These are phyloP conservation scores for Prunus padus DNA, from an alignment of 306 rosid genomes.

Conservation along the genomic window DNA sequence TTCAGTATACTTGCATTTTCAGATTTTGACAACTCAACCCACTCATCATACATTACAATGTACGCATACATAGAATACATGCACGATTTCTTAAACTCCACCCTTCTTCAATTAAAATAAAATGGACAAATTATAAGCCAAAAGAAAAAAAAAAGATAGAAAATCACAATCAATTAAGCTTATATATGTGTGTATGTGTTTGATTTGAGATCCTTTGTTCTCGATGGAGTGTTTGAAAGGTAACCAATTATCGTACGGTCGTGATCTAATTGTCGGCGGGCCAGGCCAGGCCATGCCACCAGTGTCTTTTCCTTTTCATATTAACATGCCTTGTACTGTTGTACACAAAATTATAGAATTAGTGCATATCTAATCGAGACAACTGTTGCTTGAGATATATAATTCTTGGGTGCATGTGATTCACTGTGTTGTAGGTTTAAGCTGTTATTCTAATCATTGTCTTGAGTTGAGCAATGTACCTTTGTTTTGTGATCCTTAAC, in stretches of 20 bases:
- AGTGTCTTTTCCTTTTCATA: background rate
- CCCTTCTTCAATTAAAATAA: background rate
- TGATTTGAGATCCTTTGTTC: slow-evolving; percentile 30
- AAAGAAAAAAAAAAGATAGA: background rate
- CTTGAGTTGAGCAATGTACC: slow-evolving; percentile 28
- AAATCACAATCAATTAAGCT: background rate
- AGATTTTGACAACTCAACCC: slow-evolving; percentile 30
- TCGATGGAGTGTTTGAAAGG: slow-evolving; percentile 4
- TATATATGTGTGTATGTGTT: background rate
- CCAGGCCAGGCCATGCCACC: slow-evolving; percentile 44
- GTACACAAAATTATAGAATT: slow-evolving; percentile 6
- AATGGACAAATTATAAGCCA: background rate
- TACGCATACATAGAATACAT: slow-evolving; percentile 30
- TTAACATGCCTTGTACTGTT: slow-evolving; percentile 14
- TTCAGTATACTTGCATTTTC: background rate
- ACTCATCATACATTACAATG: slow-evolving; percentile 27
- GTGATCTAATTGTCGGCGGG: slow-evolving; percentile 62
- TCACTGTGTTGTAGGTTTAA: slow-evolving; percentile 32
- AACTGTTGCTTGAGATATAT: slow-evolving; percentile 30
- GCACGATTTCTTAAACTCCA: slow-evolving; percentile 23
- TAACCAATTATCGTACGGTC: slow-evolving; percentile 50
- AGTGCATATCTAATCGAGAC: slow-evolving; percentile 28
- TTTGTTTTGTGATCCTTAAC: slow-evolving; percentile 7
- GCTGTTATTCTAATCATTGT: slow-evolving; percentile 66
- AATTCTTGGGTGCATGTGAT: slow-evolving; percentile 75